Base-by-base conservation (phyloP, 805 yeast genomes). In the Suhomyces kilbournensis region DNA sequence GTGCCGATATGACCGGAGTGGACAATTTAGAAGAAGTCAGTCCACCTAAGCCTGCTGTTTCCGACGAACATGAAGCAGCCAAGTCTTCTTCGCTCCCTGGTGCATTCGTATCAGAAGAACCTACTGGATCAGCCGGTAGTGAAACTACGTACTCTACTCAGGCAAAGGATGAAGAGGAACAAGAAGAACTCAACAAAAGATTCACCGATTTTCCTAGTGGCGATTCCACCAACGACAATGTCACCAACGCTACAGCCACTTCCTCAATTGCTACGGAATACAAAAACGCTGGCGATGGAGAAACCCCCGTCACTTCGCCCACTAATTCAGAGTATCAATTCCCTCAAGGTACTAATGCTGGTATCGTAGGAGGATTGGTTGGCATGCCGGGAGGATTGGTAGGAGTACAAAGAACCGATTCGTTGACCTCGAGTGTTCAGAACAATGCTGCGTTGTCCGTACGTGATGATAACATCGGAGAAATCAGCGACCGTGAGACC, bases 381-480 rank as follows among this genome's bases (percentile, higher is more conserved):
- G 78, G 77, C 1, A 70, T 75, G 72, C 74, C 75, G 1, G 76
- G 78, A n/a, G 78, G 67, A 3, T 63, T 72, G 46, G 72, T 71
- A 14, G 77, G 77, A 7, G 76, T 75, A 5, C 75, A 82, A 77
- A 52, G 94, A 60, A 88, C 96, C 2, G 88, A 85, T 53, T 88
- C 96, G 0, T 81, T 88, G 39, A 88, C 97, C 0, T 90, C 97
- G 0, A 88, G 96, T 44, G 96, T 91, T 32, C 93, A 88, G 61
- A 92, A 92, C 70, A 91, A 93, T 66, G 90, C 97, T 2, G 92
- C 97, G 0, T 82, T 84, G 69, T 88, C 96, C 20, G 96, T 90
- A 7, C 83, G 97, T 54, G 96, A 88, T 56, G 97, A 75, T 55
- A 75, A 75, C 51, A 70, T 75, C 43, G 79, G 73, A 19, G 75